Percentiles rank a stretch among this genome's conserved stretches.
Evolutionary conservation across 768 basidiomycete species (phyloP).

Genomic region (Boletellus ananiceps): DNA sequence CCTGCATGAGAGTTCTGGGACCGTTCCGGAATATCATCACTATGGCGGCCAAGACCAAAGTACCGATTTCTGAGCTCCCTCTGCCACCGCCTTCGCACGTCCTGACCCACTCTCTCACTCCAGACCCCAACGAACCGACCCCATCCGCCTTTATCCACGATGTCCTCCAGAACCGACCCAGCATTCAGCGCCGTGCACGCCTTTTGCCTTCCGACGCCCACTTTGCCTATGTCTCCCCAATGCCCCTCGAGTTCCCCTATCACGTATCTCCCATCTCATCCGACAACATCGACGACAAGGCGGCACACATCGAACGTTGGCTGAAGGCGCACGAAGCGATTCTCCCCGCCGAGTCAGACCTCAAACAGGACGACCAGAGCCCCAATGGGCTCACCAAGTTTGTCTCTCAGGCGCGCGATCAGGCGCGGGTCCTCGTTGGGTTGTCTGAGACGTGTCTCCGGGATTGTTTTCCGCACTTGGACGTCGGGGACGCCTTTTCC

Average conservation of each 20-base stretch:
- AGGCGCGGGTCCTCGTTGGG: conserved; percentile 60
- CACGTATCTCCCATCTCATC: conserved; percentile 54
- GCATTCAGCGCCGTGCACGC: conserved; percentile 65
- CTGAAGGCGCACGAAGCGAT: conserved; percentile 61
- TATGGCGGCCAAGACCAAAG: conserved; percentile 23
- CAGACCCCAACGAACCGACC: conserved; percentile 55
- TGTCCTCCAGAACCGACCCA: conserved; percentile 49
- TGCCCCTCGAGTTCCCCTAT: conserved; percentile 82
- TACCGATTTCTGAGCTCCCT: conserved; percentile 44
- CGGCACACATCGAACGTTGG: conserved; percentile 72
- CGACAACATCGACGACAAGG: conserved; percentile 49
- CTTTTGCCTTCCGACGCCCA: conserved; percentile 56
- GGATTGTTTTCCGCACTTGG: conserved; percentile 80
- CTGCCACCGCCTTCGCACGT: conserved; percentile 40
- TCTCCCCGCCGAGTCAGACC: conserved; percentile 18
- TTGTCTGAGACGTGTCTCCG: conserved; percentile 62
- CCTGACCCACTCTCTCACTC: conserved; percentile 48
- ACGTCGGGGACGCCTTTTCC: conserved; percentile 79
- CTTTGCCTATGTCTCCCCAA: conserved; percentile 78
- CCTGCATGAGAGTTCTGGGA: conserved; percentile 18
- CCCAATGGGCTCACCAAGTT: conserved; percentile 41
- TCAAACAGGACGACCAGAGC: not conserved
- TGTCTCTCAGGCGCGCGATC: conserved; percentile 45
- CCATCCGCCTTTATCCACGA: conserved; percentile 47
- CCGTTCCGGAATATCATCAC: conserved; percentile 6